Evolutionary conservation across 345 rosid species (phyloP).

Genomic region (Balakata baccata): DNA sequence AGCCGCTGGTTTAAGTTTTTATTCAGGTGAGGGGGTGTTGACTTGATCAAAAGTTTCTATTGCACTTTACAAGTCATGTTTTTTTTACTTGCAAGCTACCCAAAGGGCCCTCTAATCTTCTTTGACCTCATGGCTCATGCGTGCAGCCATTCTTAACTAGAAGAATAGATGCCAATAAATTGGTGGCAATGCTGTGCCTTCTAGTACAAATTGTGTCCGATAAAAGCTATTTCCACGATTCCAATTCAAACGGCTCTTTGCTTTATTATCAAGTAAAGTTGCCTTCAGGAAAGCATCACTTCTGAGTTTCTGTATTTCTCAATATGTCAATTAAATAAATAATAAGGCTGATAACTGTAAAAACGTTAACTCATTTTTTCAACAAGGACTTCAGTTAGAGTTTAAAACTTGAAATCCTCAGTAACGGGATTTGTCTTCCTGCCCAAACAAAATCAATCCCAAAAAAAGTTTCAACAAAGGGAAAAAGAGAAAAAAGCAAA

Average conservation of each 20-base stretch:
- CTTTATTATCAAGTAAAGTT: neutral
- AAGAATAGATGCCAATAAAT: neutral
- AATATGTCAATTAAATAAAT: too few relatives aligned
- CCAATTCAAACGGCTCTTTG: neutral
- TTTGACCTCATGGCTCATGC: neutral
- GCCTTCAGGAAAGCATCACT: neutral
- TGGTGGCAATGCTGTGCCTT: neutral
- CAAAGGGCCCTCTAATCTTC: neutral
- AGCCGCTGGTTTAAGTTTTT: neutral
- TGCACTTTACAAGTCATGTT: neutral
- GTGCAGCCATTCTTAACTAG: neutral
- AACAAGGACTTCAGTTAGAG: too few relatives aligned
- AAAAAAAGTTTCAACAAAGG: too few relatives aligned
- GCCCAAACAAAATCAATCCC: too few relatives aligned
- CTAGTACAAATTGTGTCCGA: neutral
- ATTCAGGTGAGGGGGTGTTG: neutral
- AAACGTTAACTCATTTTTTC: too few relatives aligned
- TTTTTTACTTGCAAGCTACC: constrained; percentile 8
- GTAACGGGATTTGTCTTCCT: too few relatives aligned
- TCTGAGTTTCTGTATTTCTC: neutral
- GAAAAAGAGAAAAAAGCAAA: too few relatives aligned
- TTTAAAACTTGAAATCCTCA: too few relatives aligned
- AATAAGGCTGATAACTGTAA: too few relatives aligned
- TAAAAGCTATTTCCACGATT: neutral
- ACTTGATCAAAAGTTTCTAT: neutral